These are phyloP conservation scores for Goffeauzyma gilvescens DNA, from an alignment of 768 basidiomycete species.

Conservation along the genomic window DNA sequence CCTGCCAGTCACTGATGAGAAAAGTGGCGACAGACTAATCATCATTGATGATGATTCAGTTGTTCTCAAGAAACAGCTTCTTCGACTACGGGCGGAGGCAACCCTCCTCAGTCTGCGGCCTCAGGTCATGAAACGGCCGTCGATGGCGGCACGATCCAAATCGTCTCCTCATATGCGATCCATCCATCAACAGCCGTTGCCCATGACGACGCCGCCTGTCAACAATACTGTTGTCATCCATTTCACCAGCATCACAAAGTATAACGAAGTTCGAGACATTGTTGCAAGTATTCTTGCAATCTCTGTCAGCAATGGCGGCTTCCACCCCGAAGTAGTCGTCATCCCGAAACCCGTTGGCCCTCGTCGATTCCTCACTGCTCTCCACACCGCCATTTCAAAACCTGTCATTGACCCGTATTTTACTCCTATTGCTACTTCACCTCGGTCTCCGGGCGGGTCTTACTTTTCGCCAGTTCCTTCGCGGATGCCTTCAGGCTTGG, in stretches of 20 bases:
- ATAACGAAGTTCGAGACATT: constrained; percentile 67
- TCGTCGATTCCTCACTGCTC: constrained; percentile 70
- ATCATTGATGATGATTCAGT: constrained; percentile 84
- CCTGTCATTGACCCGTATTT: constrained; percentile 82
- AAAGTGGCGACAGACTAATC: constrained; percentile 39
- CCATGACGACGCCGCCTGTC: constrained; percentile 1
- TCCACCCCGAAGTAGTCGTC: constrained; percentile 75
- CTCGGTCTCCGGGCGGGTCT: constrained; percentile 51
- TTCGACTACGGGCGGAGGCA: constrained; percentile 40
- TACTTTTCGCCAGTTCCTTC: constrained; percentile 29
- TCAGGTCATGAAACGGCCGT: constrained; percentile 23
- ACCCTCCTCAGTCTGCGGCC: constrained; percentile 18
- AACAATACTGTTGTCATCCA: constrained; percentile 47
- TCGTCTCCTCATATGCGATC: constrained; percentile 66
- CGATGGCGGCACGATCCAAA: constrained; percentile 32
- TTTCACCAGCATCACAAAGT: constrained; percentile 78
- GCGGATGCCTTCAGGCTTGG: background rate
- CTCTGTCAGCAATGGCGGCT: constrained; percentile 32
- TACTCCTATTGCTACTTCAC: constrained; percentile 81
- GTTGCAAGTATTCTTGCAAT: constrained; percentile 47
- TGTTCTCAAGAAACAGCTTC: constrained; percentile 55
- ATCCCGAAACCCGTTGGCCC: constrained; percentile 95
- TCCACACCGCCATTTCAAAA: constrained; percentile 73
- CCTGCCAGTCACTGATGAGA: background rate
- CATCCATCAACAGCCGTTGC: constrained; percentile 6